phyloP scores from a whole-genome alignment of 371 early-diverging fungal genomes.

The Mortierella sp. region DNA sequence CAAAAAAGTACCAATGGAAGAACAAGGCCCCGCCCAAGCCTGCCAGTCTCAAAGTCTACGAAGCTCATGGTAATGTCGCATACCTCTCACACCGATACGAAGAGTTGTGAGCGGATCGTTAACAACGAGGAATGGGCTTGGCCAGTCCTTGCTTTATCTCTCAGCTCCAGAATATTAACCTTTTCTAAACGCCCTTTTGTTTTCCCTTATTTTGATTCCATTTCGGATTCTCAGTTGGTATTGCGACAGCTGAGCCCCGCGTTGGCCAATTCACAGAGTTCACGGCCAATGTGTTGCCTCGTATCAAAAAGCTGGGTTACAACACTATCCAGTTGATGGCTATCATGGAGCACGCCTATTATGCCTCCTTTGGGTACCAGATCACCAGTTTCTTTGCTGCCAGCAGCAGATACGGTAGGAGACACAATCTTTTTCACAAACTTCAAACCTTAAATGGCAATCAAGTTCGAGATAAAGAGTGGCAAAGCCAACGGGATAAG shows the following conservation, averaged over 20 bases:
- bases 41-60: slow-evolving; percentile 81
- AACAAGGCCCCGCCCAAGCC: slow-evolving; percentile 80
- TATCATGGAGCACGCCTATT: slow-evolving; percentile 98
- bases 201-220: slow-evolving; percentile 9
- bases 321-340: slow-evolving; percentile 98
- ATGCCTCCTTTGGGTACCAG: slow-evolving; percentile 98
- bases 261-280: slow-evolving; percentile 93
- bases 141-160: background rate
- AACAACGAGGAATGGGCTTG: background rate
- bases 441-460: background rate
- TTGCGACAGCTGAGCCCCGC: slow-evolving; percentile 86
- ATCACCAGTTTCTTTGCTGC: slow-evolving; percentile 96
- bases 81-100: background rate
- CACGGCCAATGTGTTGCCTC: slow-evolving; percentile 86
- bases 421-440: background rate
- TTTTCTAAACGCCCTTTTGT: background rate
- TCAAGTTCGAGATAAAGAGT: background rate
- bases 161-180: slow-evolving; percentile 3
- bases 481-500: slow-evolving; percentile 5
- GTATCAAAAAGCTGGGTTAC: slow-evolving; percentile 92
- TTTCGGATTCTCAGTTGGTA: slow-evolving; percentile 77
- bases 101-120: background rate
- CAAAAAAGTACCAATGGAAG: slow-evolving; percentile 78
- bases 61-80: slow-evolving; percentile 79
- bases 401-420: slow-evolving; percentile 88